These are phyloP conservation scores for Cyclotella atomus DNA, from an alignment of 108 stramenopile genomes.

Conservation along the genomic window DNA sequence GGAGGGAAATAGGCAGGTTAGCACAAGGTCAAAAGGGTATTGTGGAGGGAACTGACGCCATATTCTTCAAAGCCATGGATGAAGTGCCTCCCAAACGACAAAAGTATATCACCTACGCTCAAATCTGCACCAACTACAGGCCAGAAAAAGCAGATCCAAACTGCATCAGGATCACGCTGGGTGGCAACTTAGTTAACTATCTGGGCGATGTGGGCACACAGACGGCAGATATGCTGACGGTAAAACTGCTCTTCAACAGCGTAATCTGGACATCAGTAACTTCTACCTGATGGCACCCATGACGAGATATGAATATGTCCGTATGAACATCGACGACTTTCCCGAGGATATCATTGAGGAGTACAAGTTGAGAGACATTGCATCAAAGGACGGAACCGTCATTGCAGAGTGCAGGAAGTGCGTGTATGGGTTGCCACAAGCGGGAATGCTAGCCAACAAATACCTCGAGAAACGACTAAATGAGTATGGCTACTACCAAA, in stretches of 20 bases:
- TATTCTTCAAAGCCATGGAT: neutral
- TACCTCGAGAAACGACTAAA: conserved; percentile 4
- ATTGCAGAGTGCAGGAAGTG: too few species aligned
- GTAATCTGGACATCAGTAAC: conserved; percentile 48
- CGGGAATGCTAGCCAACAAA: conserved; percentile 4
- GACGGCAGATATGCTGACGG: conserved; percentile 40
- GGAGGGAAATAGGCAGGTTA: neutral
- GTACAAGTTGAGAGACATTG: conserved; percentile 24
- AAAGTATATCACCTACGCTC: neutral
- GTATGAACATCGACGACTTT: conserved; percentile 13
- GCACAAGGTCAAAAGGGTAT: neutral
- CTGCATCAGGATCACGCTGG: neutral
- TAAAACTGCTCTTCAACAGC: conserved; percentile 58
- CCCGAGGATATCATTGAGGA: conserved; percentile 40
- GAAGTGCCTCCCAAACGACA: neutral
- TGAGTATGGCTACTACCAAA: conserved; percentile 4
- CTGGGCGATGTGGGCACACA: conserved; percentile 28
- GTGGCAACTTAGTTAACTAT: conserved; percentile 20
- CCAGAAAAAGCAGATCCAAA: neutral
- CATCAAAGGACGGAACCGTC: conserved; percentile 18
- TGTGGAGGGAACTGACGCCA: neutral
- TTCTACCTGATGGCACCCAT: conserved; percentile 33
- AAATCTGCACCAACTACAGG: neutral
- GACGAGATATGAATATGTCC: conserved; percentile 36
- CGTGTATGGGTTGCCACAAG: too few species aligned